Conservation (phyloP, 2,329 filamentous ascomycete species). For the Penicillium sclerotigenum region DNA sequence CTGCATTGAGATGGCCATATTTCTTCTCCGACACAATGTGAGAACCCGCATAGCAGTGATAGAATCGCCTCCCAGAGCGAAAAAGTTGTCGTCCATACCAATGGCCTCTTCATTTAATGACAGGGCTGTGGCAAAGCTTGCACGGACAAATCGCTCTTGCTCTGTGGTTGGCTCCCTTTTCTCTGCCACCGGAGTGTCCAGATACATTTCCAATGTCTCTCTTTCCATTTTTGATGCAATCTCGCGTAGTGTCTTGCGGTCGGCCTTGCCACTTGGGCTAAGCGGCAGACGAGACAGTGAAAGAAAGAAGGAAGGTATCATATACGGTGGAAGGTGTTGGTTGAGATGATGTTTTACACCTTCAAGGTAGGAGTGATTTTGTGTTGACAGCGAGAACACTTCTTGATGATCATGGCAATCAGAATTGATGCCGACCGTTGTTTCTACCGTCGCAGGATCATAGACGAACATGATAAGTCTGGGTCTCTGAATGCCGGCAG, state of each 20-base stretch:
- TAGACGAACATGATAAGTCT: neutral
- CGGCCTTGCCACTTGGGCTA: neutral
- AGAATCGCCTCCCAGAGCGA: constrained; percentile 42
- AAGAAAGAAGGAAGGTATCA: neutral
- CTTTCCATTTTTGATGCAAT: neutral
- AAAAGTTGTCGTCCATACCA: constrained; percentile 28
- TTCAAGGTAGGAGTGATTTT: neutral
- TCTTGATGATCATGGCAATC: neutral
- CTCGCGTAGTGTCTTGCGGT: neutral
- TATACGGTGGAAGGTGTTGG: neutral
- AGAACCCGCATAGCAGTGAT: constrained; percentile 45
- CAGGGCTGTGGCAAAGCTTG: constrained; percentile 5
- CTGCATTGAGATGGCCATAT: constrained; percentile 1
- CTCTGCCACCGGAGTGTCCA: neutral
- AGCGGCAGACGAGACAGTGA: neutral
- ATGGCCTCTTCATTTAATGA: constrained; percentile 12
- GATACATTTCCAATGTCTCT: neutral
- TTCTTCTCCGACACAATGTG: constrained; percentile 34
- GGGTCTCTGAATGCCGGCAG: neutral
- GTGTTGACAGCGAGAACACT: neutral
- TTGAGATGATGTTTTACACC: neutral
- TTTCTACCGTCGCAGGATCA: neutral
- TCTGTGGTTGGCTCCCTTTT: neutral
- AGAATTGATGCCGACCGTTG: neutral
- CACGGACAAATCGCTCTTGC: neutral